Conservation (phyloP, 75 land plant genomes). For the Cupressus sempervirens region DNA sequence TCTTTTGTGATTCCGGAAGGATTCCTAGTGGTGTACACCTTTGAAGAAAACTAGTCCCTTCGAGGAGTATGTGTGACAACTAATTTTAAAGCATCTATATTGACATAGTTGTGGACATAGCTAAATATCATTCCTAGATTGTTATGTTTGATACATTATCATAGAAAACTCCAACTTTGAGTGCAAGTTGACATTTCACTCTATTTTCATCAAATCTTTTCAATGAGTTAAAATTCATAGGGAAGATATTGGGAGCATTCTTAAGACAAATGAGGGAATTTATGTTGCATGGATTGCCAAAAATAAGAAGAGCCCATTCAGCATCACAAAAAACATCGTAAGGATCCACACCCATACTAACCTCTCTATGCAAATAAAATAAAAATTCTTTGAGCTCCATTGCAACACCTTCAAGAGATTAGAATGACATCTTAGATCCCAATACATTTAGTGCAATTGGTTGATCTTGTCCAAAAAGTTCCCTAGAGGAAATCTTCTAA, state of each 20-base stretch:
- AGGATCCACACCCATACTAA: constrained; percentile 82
- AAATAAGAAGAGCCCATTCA: constrained; percentile 97
- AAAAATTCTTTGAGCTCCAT: constrained; percentile 98
- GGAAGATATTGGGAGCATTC: constrained; percentile 89
- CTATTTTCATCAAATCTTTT: constrained; percentile 94
- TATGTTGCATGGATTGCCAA: constrained; percentile 98
- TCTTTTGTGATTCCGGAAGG: too few species aligned
- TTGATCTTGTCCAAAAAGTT: too few species aligned
- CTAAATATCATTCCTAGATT: constrained; percentile 98
- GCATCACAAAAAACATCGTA: constrained; percentile 87
- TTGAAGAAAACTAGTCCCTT: constrained; percentile 98
- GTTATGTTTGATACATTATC: constrained; percentile 94
- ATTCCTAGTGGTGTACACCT: too few species aligned
- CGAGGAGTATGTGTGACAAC: constrained; percentile 79
- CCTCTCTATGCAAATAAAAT: constrained; percentile 88
- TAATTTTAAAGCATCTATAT: constrained; percentile 90
- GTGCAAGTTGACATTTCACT: constrained; percentile 95
- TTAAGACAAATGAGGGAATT: constrained; percentile 97
- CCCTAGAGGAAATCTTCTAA: too few species aligned
- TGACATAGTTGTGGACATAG: constrained; percentile 95
- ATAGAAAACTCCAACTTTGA: constrained; percentile 94
- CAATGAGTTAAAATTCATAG: constrained; percentile 87
- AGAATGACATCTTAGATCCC: too few species aligned
- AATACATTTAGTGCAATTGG: too few species aligned
- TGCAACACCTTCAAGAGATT: constrained; percentile 98